phyloP scores from a whole-genome alignment of 768 basidiomycete species.

The Boletus rubroflammeus region DNA sequence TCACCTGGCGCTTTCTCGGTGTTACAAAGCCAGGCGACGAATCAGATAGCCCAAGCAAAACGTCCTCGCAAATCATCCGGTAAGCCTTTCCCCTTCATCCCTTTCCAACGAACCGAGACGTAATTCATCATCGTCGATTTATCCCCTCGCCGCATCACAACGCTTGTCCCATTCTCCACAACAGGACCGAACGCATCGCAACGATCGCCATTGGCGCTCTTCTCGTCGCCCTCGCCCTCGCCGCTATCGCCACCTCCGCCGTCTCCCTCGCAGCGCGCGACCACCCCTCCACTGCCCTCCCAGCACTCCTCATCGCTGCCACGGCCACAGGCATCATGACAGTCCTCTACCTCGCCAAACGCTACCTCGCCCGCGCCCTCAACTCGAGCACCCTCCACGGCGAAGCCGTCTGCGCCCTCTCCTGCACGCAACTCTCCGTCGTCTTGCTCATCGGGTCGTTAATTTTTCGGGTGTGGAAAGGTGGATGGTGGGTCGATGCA shows the following conservation, averaged over 20 bases:
- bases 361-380: conserved; percentile 39
- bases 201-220: conserved; percentile 36
- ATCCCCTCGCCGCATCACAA: too few relatives aligned
- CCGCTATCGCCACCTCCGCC: conserved; percentile 35
- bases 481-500: conserved; percentile 42
- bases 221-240: conserved; percentile 36
- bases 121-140: too few relatives aligned
- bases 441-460: conserved; percentile 42
- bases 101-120: background rate
- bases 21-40: conserved; percentile 37
- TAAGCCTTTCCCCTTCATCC: background rate
- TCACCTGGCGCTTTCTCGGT: conserved; percentile 42
- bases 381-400: conserved; percentile 42
- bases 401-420: conserved; percentile 43
- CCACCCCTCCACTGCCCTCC: conserved; percentile 36
- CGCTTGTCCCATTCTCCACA: background rate
- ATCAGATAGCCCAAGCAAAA: background rate
- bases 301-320: conserved; percentile 42
- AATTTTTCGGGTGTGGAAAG: conserved; percentile 36
- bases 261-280: conserved; percentile 33
- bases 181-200: conserved; percentile 35
- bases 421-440: conserved; percentile 39
- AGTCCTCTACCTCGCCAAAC: conserved; percentile 43
- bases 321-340: conserved; percentile 37
- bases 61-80: conserved; percentile 9